Base-by-base conservation (phyloP, 805 yeast genomes). In the Starmerella sp. region DNA sequence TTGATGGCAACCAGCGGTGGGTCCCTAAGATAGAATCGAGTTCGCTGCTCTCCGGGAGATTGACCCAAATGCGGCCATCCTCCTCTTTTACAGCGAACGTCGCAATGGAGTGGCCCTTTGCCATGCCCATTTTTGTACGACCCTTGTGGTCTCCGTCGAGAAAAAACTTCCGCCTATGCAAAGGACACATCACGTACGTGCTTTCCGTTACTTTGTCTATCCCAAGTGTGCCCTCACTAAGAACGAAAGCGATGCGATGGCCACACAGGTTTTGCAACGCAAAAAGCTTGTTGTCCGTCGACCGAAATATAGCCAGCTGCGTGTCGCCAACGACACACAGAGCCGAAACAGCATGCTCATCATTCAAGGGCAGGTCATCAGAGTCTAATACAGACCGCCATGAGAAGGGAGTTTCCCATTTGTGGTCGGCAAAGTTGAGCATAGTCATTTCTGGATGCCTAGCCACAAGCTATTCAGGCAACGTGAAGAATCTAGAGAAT, bases 201-300 rank as follows among this genome's bases (percentile, higher is more conserved):
- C 64, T 59, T 4, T 34, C 10, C 14, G 66, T 63, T 37, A 64
- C 60, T 35, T 65, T 69, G 54, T 69, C 72, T 30, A 65, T 62
- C 5, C 68, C 65, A 13, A 70, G 46, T 22, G 69, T 66, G 45
- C 74, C 74, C 55, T 70, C 72, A 29, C 67, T 63, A 36, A 71
- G 57, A 1, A 70, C 71, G 63, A 71, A 71, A 0, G 74, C 69
- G n/a, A 72, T 60, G 36, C 69, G 66, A 54, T 71, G 73, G n/a
- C 71, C 71, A 59, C 74, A 71, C 73, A 71, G 69, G 57, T 70
- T 70, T 51, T 71, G 74, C 13, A 71, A 69, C n/a, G 72, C 69
- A 49, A 60, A 69, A 7, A 69, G 59, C 53, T 64, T 64, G n/a
- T 63, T 70, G n/a, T 62, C 56, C 5, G 51, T 42, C n/a, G 65